phyloP scores from a whole-genome alignment of 495 filamentous ascomycete genomes.

The Polyplosphaeria fusca region DNA sequence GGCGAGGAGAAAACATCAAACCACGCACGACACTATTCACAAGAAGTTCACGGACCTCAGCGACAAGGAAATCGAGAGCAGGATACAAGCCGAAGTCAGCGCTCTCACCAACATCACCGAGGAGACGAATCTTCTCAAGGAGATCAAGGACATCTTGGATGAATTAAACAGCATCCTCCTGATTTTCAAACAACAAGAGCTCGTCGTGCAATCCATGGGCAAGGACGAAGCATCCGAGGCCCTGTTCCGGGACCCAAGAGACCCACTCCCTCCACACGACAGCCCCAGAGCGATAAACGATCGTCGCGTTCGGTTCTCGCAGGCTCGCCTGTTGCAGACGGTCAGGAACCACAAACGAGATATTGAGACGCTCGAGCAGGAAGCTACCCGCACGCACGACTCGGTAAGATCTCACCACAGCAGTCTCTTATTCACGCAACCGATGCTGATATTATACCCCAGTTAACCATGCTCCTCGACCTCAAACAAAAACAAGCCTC shows the following conservation, averaged over 20 bases:
- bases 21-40: background rate
- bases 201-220: too few relatives aligned
- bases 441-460: background rate
- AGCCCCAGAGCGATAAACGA: too few relatives aligned
- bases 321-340: too few relatives aligned
- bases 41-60: background rate
- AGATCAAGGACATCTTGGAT: slow-evolving; percentile 6
- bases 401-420: too few relatives aligned
- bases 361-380: background rate
- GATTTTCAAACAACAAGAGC: slow-evolving; percentile 6
- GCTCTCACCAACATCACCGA: background rate
- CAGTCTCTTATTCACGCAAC: background rate
- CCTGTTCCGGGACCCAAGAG: too few relatives aligned
- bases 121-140: slow-evolving; percentile 1
- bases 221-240: too few relatives aligned
- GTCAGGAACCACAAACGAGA: background rate
- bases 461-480: background rate
- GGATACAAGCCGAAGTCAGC: background rate
- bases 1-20: too few relatives aligned
- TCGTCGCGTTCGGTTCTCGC: too few relatives aligned
- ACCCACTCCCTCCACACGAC: too few relatives aligned
- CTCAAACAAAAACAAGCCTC: slow-evolving; percentile 4
- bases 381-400: too few relatives aligned
- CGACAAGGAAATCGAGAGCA: background rate
- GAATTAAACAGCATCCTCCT: background rate